Evolutionary conservation across 2,329 filamentous ascomycete species (phyloP).

Genomic region (Trichocomaceae sp.): DNA sequence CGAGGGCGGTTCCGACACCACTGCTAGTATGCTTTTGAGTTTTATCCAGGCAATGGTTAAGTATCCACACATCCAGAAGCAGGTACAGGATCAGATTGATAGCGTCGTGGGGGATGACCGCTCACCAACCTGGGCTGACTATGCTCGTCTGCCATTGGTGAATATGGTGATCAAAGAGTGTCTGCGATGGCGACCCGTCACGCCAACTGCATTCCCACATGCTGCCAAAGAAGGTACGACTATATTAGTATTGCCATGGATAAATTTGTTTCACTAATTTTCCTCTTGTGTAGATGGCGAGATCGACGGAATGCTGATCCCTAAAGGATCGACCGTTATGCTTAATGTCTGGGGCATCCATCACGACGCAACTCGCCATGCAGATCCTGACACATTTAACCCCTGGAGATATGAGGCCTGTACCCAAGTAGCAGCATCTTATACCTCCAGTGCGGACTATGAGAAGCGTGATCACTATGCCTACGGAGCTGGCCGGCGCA

Average conservation of each 20-base stretch:
- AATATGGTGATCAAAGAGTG: constrained; percentile 53
- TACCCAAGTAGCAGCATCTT: constrained; percentile 5
- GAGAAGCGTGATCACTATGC: constrained; percentile 44
- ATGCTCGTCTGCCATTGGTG: constrained; percentile 40
- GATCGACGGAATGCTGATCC: constrained; percentile 42
- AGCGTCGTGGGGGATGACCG: constrained; percentile 45
- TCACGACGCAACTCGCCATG: constrained; percentile 38
- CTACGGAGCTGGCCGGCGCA: constrained; percentile 51
- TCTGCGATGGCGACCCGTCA: constrained; percentile 51
- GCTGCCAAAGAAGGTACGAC: constrained; percentile 24
- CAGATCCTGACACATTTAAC: constrained; percentile 28
- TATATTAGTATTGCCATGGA: background rate
- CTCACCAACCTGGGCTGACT: constrained; percentile 45
- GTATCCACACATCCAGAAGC: background rate
- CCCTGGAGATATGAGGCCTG: constrained; percentile 25
- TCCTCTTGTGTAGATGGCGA: constrained; percentile 34
- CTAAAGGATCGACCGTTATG: constrained; percentile 40
- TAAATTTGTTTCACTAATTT: background rate
- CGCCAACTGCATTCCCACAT: constrained; percentile 48
- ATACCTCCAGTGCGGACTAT: no score
- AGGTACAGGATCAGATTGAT: constrained; percentile 29
- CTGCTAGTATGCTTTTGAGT: constrained; percentile 8
- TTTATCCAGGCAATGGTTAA: constrained; percentile 48
- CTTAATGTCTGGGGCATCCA: constrained; percentile 43
- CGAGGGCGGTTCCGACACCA: constrained; percentile 40